Evolutionary conservation across 805 yeast species (phyloP), one percentile per base, ranked within the genome.

Genomic region (Metschnikowia similis): DNA sequence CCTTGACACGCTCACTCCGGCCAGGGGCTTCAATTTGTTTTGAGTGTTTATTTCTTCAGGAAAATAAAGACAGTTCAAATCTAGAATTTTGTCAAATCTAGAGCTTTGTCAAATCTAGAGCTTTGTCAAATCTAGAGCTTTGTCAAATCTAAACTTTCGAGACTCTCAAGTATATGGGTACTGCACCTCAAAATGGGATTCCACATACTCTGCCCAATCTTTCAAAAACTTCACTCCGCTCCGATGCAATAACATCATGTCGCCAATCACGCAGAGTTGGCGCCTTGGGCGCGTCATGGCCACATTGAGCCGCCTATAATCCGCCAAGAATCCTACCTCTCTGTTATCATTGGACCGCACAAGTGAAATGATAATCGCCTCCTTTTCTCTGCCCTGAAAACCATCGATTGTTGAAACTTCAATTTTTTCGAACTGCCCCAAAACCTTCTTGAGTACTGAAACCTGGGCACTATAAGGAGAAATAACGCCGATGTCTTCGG

Each of bases 341-440:
- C 75, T 65, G 2, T 68, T 59, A 17, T 79, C 84, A 64, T 92
- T 92, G 36, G 94, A 85, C 55, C 99, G 74, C 2, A 92, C 97
- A 48, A 92, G 66, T 1, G 94, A 78, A 10, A 94, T 69, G 1
- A 92, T 76, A 6, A 92, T 89, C 0, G 83, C 85, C 58, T 91
- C 95, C 65, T 92, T 94, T 62, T 92, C 99, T 53, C 97, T 74
- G 1, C 99, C 99, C 70, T 92, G 99, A 61, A 92, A 94, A 1
- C 97, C 97, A 69, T 92, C 99, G 4, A 92, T 92, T 0, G 97
- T 89, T 4, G 96, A 82, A 0, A 91, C 80, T 61, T 92, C 98
- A 6, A 92, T 70, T 2, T 53, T 61, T 0, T 78, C 74, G 8
- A 34, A 45, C n/a, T 49, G 50, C 1, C 50, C 53, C 44, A 68